A percentile compares a stretch with the other conserved stretches of the same genome.
Evolutionary conservation across 345 rosid genomes (phyloP).

Genomic region (Populus alba): DNA sequence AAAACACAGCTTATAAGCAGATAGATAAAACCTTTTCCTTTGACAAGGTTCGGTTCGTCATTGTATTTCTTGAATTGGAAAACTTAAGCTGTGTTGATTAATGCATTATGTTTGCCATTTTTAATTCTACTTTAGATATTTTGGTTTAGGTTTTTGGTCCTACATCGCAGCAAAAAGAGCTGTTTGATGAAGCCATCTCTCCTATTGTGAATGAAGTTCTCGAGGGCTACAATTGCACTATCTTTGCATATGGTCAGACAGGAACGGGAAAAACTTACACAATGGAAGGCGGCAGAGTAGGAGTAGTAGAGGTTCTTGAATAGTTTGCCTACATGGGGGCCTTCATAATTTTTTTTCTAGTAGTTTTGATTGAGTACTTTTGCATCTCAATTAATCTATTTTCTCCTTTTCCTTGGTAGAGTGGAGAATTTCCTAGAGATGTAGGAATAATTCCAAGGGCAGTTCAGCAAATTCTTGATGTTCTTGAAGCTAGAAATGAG

Average conservation of each 20-base stretch:
- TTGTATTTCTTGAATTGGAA: too few species aligned
- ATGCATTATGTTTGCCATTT: too few species aligned
- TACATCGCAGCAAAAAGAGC: background rate
- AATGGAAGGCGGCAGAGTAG: slow-evolving; percentile 96
- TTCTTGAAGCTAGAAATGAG: slow-evolving; percentile 79
- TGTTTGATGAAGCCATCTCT: slow-evolving; percentile 22
- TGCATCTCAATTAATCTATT: background rate
- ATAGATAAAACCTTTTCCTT: too few species aligned
- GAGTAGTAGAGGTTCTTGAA: slow-evolving; percentile 66
- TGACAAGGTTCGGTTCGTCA: too few species aligned
- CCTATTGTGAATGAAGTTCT: slow-evolving; percentile 95
- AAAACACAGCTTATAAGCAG: too few species aligned
- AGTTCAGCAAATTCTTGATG: slow-evolving; percentile 79
- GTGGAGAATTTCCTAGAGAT: slow-evolving; percentile 92
- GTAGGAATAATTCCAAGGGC: slow-evolving; percentile 98
- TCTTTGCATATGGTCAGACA: slow-evolving; percentile 98
- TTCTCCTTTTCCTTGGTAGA: slow-evolving; percentile 40
- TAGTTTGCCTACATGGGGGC: too few species aligned
- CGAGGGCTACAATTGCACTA: slow-evolving; percentile 97
- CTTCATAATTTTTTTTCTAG: background rate
- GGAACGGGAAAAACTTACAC: slow-evolving; percentile 99
- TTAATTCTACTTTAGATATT: too few species aligned
- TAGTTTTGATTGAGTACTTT: background rate
- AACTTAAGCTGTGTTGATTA: too few species aligned
- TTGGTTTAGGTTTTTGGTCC: slow-evolving; percentile 14